phyloP scores from a whole-genome alignment of 2,329 filamentous ascomycete species.

The Stagonosporopsis chrysanthemi region DNA sequence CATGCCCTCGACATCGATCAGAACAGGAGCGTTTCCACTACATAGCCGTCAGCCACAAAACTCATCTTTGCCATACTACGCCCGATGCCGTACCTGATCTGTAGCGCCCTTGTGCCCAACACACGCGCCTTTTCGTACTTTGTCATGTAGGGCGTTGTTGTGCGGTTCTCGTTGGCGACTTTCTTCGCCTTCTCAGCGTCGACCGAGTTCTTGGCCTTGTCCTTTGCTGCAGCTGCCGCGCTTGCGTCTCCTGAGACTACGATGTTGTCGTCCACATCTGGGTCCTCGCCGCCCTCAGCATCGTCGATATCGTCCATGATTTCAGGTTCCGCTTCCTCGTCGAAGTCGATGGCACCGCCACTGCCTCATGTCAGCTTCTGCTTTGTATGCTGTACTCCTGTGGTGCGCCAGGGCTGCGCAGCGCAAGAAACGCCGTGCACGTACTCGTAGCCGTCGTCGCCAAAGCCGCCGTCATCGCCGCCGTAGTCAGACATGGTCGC shows the following conservation, averaged over 20 bases:
- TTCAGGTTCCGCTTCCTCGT: conserved; percentile 66
- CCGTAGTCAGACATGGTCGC: conserved; percentile 56
- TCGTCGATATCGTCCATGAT: conserved; percentile 72
- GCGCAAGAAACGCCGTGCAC: conserved; percentile 21
- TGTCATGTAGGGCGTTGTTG: conserved; percentile 98
- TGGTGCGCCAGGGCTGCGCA: conserved; percentile 21
- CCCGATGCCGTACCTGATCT: conserved; percentile 77
- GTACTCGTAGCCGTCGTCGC: conserved; percentile 42
- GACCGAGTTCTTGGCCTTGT: conserved; percentile 61
- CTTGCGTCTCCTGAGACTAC: conserved; percentile 61
- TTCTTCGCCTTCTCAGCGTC: conserved; percentile 76
- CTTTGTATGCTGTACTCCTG: neutral
- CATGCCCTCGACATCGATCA: conserved; percentile 96
- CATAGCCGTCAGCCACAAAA: conserved; percentile 25
- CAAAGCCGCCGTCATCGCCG: conserved; percentile 49
- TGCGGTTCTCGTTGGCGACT: conserved; percentile 85
- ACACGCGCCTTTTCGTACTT: conserved; percentile 98
- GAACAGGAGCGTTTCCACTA: conserved; percentile 96
- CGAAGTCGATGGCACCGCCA: conserved; percentile 59
- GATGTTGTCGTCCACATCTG: conserved; percentile 51
- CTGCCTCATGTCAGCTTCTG: conserved; percentile 28
- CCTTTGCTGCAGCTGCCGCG: conserved; percentile 53
- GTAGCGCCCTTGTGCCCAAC: conserved; percentile 87
- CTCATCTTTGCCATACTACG: neutral
- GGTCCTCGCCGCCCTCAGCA: conserved; percentile 47